phyloP scores from a whole-genome alignment of 1,284 basidiomycete genomes.

The Pterulicium gracile region DNA sequence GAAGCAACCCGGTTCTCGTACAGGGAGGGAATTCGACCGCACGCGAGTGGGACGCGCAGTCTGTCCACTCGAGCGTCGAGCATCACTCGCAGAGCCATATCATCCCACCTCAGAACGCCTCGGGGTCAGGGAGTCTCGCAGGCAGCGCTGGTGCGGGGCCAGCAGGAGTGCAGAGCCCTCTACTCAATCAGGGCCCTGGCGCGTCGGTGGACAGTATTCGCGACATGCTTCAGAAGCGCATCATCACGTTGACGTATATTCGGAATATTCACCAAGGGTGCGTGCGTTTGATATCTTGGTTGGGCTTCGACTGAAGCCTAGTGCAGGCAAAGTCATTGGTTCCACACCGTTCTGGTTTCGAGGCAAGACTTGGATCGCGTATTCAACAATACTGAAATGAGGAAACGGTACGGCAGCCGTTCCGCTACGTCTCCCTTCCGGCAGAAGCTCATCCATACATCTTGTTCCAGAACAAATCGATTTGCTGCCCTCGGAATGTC shows the following conservation, averaged over 20 bases:
- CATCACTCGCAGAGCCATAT: no score
- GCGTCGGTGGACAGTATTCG: constrained; percentile 67
- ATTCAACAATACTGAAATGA: constrained; percentile 67
- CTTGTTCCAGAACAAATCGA: constrained; percentile 49
- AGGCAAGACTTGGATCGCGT: constrained; percentile 59
- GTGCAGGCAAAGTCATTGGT: constrained; percentile 70
- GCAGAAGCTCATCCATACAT: constrained; percentile 4
- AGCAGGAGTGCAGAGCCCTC: constrained; percentile 31
- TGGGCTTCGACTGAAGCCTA: constrained; percentile 6
- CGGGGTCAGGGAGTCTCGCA: constrained; percentile 4
- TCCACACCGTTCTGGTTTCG: constrained; percentile 76
- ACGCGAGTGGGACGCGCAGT: constrained; percentile 65
- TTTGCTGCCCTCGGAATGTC: constrained; percentile 80
- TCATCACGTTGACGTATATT: constrained; percentile 75
- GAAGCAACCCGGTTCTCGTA: no score
- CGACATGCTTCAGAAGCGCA: constrained; percentile 71
- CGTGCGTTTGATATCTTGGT: constrained; percentile 17
- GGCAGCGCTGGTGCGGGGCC: constrained; percentile 13
- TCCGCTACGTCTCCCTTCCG: neutral
- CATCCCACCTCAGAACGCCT: constrained; percentile 18
- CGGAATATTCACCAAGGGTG: constrained; percentile 78
- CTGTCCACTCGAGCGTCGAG: constrained; percentile 41
- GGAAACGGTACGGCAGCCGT: constrained; percentile 52
- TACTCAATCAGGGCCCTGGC: constrained; percentile 42
- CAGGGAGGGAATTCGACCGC: neutral